Evolutionary conservation across 1,284 basidiomycete genomes (phyloP), one percentile per base, ranked within the genome.

Genomic region (Waitea zeae): DNA sequence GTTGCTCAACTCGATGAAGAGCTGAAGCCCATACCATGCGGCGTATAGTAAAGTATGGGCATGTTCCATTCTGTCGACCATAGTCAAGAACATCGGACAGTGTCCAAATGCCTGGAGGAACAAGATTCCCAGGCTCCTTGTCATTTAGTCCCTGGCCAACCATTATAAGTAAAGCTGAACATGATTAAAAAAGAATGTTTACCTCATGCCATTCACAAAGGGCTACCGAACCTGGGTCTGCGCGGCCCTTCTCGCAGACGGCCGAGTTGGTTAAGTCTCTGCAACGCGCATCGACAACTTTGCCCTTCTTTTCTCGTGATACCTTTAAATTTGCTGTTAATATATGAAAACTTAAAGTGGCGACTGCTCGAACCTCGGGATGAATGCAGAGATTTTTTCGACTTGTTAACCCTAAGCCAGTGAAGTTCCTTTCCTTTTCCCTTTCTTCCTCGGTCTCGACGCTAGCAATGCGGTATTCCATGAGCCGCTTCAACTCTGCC

Each of bases 151-250:
- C 72, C 76, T 83, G 39, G 5, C 9, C 24, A 7, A 26, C 9
- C 9, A 26, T 26, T 9, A 7, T 26, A 7, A 28, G 17, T 17
- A 20, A 27, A 9, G 13, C 4, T 28, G 4, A 12, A 13, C 33
- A 14, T 17, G 6, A 6, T 12, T 17, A 18, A 12, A 24, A 30
- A 29, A 14, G 31, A 17, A 31, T 29, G 9, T 3, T 20, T 47
- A 90, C 90, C 66, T 99, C 95, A 54, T 99, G 95, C 68, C 81
- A 99, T 43, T 79, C 75, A 50, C 95, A 99, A 30, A 97, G 62
- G 15, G 89, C 83, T 11, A 92, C 84, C 29, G 87, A 92, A 3
- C 87, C 90, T 3, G 95, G 95, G 43, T 96, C 64, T 38, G 73
- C 71, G 39, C 87, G 67, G 2, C 84, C 87, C 50, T 83, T 87